These are phyloP conservation scores for Ogataea henricii DNA, from an alignment of 805 yeast genomes.

Conservation along the genomic window DNA sequence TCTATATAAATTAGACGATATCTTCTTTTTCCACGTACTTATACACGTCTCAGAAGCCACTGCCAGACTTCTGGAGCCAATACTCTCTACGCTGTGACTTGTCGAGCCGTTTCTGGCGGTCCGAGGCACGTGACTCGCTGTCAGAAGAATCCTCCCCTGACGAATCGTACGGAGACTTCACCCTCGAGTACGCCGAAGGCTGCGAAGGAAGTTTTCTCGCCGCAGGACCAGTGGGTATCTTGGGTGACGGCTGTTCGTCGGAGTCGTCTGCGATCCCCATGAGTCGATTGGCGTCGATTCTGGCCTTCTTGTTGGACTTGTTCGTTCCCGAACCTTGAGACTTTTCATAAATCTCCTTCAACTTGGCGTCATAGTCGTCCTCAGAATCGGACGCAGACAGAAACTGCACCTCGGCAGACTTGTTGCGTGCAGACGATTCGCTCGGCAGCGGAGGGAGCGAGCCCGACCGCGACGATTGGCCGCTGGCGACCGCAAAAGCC, in stretches of 20 bases:
- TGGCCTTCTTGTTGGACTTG: conserved; percentile 1
- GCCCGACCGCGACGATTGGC: conserved; percentile 14
- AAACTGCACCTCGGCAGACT: conserved; percentile 43
- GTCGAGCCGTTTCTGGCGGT: background rate
- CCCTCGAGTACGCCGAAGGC: conserved; percentile 22
- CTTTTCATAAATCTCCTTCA: conserved; percentile 18
- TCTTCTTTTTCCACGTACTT: background rate
- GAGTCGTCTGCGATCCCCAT: conserved; percentile 22
- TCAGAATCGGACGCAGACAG: conserved; percentile 31
- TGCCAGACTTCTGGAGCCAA: conserved; percentile 42
- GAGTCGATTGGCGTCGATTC: conserved; percentile 23
- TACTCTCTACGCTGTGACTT: conserved; percentile 33
- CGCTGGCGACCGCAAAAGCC: conserved; percentile 44
- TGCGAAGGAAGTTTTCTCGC: background rate
- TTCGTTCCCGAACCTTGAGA: conserved; percentile 24
- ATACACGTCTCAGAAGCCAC: conserved; percentile 14
- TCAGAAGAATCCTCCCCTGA: conserved; percentile 5
- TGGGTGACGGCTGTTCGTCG: background rate
- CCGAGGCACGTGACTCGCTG: background rate
- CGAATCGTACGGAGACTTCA: conserved; percentile 18
- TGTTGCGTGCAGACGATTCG: conserved; percentile 36
- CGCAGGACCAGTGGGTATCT: conserved; percentile 1
- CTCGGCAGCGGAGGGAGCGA: conserved; percentile 37
- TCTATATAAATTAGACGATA: background rate
- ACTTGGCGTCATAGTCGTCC: conserved; percentile 19